phyloP scores from a whole-genome alignment of 2,329 filamentous ascomycete species.

The Colletotrichum sp. region DNA sequence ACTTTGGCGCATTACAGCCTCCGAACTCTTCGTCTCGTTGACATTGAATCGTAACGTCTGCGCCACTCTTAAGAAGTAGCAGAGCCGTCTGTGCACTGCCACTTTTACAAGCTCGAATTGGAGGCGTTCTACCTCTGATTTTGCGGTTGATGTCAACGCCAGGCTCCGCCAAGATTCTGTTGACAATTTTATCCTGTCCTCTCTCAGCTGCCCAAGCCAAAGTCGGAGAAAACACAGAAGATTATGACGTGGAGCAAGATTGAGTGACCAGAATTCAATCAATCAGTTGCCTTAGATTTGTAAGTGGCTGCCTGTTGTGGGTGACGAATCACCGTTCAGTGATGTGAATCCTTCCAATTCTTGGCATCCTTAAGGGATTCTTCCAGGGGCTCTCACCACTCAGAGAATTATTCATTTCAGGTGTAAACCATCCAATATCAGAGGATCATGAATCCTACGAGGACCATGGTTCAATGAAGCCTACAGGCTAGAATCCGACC shows the following conservation, averaged over 20 bases:
- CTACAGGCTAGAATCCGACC: not conserved
- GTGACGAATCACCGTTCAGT: not conserved
- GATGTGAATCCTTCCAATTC: not conserved
- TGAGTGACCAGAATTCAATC: not conserved
- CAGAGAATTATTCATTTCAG: fast-evolving
- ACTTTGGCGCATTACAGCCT: not conserved
- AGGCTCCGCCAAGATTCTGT: conserved; percentile 32
- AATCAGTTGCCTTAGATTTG: not conserved
- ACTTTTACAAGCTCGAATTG: not conserved
- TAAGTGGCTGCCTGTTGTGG: not conserved
- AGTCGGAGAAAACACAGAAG: not conserved
- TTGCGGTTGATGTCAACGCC: conserved; percentile 34
- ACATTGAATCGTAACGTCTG: conserved; percentile 15
- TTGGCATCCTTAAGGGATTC: not conserved
- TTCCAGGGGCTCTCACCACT: not conserved
- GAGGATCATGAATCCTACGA: not conserved
- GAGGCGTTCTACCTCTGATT: conserved; percentile 22
- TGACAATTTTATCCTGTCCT: conserved; percentile 26
- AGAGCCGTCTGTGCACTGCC: not conserved
- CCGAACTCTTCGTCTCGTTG: not conserved
- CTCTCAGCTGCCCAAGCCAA: conserved; percentile 30
- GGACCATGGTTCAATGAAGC: not conserved
- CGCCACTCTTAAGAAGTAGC: conserved; percentile 26
- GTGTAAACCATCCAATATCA: not conserved
- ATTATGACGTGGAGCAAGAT: not conserved